Evolutionary conservation across 140 eudicot genomes (phyloP).

Genomic region (Erigeron philadelphicus): DNA sequence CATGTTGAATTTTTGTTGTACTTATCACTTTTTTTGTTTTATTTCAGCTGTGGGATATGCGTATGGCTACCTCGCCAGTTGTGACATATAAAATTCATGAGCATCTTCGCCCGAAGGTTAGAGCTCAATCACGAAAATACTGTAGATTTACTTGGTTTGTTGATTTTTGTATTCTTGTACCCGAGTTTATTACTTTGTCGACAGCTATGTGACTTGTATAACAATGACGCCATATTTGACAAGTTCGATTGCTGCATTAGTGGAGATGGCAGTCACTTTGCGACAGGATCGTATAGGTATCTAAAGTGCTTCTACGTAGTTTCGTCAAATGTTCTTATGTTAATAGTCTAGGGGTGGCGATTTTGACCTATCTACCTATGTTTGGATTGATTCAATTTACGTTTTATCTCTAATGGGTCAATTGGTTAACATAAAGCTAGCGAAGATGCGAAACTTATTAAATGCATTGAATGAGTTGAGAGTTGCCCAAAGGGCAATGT

Average conservation of each 20-base stretch:
- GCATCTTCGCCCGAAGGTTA: conserved; percentile 72
- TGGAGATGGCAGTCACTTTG: conserved; percentile 63
- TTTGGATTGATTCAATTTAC: background rate
- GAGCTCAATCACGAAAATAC: conserved; percentile 13
- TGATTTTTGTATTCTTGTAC: background rate
- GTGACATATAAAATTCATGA: conserved; percentile 68
- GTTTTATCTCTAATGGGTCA: background rate
- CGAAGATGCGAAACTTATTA: background rate
- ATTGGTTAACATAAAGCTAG: background rate
- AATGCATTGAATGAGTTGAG: background rate
- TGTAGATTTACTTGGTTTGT: background rate
- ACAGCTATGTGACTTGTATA: conserved; percentile 68
- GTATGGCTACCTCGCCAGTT: conserved; percentile 51
- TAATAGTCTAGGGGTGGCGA: background rate
- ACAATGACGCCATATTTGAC: conserved; percentile 72
- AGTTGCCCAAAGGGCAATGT: background rate
- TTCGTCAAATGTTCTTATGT: background rate
- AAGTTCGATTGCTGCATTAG: conserved; percentile 80
- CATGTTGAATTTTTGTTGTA: too few relatives aligned
- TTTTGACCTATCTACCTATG: conserved; percentile 2
- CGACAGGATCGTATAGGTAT: conserved; percentile 90
- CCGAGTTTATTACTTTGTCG: conserved; percentile 4
- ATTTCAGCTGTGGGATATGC: conserved; percentile 73
- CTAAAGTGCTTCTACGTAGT: background rate
- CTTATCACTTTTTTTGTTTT: background rate